Percentiles rank a stretch among this genome's conserved stretches.
Conservation (phyloP, 305 asterid species). For the Nicotiana rustica region DNA sequence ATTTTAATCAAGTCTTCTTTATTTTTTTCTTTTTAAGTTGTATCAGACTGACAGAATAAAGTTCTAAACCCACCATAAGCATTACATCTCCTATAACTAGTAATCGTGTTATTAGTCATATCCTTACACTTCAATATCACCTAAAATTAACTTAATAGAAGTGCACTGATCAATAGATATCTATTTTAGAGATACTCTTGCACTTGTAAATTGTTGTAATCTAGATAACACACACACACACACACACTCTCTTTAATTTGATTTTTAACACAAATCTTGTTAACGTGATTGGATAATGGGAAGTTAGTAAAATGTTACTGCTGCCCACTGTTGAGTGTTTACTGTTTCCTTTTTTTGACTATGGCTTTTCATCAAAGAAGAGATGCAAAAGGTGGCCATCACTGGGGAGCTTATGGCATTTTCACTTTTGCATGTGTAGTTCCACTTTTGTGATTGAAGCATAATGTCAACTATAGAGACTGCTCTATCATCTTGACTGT, state of each 20-base stretch:
- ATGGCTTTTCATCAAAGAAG: slow-evolving; percentile 65
- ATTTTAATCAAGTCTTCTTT: not conserved
- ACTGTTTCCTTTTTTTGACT: slow-evolving; percentile 37
- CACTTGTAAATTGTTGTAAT: not conserved
- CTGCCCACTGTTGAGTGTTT: not conserved
- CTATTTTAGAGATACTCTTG: not conserved
- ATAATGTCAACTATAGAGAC: not conserved
- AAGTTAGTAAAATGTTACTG: not conserved
- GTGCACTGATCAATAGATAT: not conserved
- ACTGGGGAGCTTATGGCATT: slow-evolving; percentile 66
- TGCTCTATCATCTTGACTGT: slow-evolving; percentile 28
- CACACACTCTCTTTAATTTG: not conserved
- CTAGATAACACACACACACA: too few relatives aligned
- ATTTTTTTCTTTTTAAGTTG: too few relatives aligned
- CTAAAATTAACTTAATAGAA: not conserved
- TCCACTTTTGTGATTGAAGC: slow-evolving; percentile 7
- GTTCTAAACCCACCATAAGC: not conserved
- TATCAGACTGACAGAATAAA: not conserved
- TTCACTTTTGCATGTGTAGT: slow-evolving; percentile 45
- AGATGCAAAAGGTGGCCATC: slow-evolving; percentile 86
- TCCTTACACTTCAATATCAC: not conserved
- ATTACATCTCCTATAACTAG: not conserved
- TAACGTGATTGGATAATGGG: not conserved
- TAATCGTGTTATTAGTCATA: too few relatives aligned
- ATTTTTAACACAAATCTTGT: not conserved